Percentiles rank a stretch among this genome's conserved stretches.
phyloP scores from a whole-genome alignment of 2,329 filamentous ascomycete species.

The Pyrenochaeta sp. region DNA sequence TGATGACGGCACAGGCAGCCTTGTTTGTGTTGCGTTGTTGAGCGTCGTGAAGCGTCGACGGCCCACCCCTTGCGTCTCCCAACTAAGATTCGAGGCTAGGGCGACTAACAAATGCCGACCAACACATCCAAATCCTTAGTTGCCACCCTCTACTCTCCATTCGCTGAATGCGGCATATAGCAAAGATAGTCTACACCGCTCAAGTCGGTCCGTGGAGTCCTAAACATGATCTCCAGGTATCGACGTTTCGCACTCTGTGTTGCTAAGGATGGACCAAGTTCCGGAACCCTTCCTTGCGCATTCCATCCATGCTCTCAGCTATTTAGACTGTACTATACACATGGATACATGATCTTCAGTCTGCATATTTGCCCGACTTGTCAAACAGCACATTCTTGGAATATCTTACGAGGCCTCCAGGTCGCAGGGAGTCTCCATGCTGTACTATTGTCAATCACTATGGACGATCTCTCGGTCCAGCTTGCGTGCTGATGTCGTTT shows the following conservation, averaged over 20 bases:
- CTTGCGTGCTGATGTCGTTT: slow-evolving; percentile 11
- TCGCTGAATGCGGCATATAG: slow-evolving; percentile 13
- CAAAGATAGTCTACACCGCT: slow-evolving; percentile 27
- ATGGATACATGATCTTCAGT: slow-evolving; percentile 5
- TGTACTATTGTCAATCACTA: slow-evolving; percentile 1
- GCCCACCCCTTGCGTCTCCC: slow-evolving; percentile 16
- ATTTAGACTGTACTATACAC: slow-evolving; percentile 8
- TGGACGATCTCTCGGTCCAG: slow-evolving; percentile 9
- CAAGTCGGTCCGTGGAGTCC: slow-evolving; percentile 10
- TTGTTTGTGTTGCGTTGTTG: slow-evolving; percentile 27
- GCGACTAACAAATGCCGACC: slow-evolving; percentile 17
- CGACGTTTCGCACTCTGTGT: slow-evolving; percentile 22
- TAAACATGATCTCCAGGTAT: slow-evolving; percentile 21
- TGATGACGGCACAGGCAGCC: slow-evolving; percentile 29
- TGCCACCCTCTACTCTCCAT: slow-evolving; percentile 16
- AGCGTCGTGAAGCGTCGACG: slow-evolving; percentile 10
- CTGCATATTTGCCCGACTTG: not conserved
- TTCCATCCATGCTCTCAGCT: slow-evolving; percentile 18
- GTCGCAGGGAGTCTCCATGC: not conserved
- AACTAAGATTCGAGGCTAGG: too few relatives aligned
- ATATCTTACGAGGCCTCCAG: not conserved
- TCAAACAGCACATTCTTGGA: not conserved
- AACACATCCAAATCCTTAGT: slow-evolving; percentile 12
- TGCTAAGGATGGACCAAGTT: slow-evolving; percentile 26
- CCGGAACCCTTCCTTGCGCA: slow-evolving; percentile 27